Base-by-base conservation (phyloP, 306 rosid species). In the Vigna angularis region DNA sequence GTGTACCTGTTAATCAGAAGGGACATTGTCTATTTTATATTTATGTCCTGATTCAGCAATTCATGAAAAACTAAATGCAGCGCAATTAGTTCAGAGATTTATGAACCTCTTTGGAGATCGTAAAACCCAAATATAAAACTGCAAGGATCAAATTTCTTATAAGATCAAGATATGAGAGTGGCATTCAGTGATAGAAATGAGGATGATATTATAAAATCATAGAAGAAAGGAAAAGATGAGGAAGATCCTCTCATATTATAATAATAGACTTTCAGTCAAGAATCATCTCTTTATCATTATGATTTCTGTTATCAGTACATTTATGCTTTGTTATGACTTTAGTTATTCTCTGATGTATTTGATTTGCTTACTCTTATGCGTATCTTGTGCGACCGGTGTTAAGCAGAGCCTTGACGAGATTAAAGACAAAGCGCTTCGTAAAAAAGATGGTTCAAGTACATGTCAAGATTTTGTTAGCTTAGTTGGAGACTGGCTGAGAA, bases 391-490 rank as follows among this genome's bases (percentile, higher is more conserved):
- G 40, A 77, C 58, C 10, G 53, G 30, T 82, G 72, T 53, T 79
- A 83, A 86, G 72, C 92, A 93, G 96, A 85, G 86, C 83, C 89
- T 86, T 68, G 91, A 90, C 0, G 93, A 90, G 87, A 93, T 93
- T 62, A 78, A 66, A 70, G 85, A 88, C 81, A 90, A 83, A 82
- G 79, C 90, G 47, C 91, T 93, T 78, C 82, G 40, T 32, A 89
- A 87, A 78, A 82, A 84, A 56, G 90, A 89, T 86, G 86, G 89
- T 28, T 75, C 80, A 78, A 81, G 78, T n/a, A 83, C 79, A 69
- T 93, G 96, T 85, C 87, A 89, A 83, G 97, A 93, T 85, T 93
- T 93, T 85, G 83, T 90, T 69, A 64, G 89, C 82, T 83, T 86
- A 68, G 93, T 82, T 71, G 96, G 87, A 74, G 80, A 56, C 70